phyloP scores from a whole-genome alignment of 345 rosid genomes.

The Syzygium jambos region DNA sequence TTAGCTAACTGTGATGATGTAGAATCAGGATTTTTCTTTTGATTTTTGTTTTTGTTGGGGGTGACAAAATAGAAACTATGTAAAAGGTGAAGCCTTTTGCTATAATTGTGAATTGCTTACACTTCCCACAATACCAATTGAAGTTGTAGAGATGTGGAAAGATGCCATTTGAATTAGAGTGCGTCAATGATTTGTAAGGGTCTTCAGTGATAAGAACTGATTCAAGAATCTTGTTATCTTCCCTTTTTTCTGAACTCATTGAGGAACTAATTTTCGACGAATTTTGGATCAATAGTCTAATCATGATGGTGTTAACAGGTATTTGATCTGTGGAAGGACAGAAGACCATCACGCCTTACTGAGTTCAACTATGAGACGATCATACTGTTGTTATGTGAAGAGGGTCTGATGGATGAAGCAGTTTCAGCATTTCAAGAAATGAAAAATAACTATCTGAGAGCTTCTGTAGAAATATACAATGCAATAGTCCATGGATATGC shows the following conservation, averaged over 20 bases:
- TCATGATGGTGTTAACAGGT: slow-evolving; percentile 25
- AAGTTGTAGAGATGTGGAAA: neutral
- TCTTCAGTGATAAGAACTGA: neutral
- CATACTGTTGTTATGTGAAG: slow-evolving; percentile 37
- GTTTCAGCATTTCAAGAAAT: slow-evolving; percentile 28
- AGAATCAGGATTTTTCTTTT: neutral
- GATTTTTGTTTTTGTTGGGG: neutral
- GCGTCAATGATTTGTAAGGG: neutral
- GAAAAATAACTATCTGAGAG: slow-evolving; percentile 25
- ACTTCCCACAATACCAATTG: neutral
- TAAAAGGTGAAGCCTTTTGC: neutral
- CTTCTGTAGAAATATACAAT: slow-evolving; percentile 40
- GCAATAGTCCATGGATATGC: slow-evolving; percentile 46
- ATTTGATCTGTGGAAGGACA: slow-evolving; percentile 51
- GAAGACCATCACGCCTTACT: slow-evolving; percentile 34
- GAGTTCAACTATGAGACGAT: slow-evolving; percentile 46
- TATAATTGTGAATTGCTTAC: neutral
- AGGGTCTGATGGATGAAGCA: slow-evolving; percentile 37
- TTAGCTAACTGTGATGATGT: neutral
- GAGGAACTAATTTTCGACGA: neutral
- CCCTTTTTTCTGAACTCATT: neutral
- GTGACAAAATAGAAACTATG: neutral
- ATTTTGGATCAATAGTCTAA: neutral
- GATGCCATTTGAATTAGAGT: neutral
- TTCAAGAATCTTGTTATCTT: neutral